Conservation (phyloP, 192 early-diverging fungal genomes). For the Coemansia sp. region DNA sequence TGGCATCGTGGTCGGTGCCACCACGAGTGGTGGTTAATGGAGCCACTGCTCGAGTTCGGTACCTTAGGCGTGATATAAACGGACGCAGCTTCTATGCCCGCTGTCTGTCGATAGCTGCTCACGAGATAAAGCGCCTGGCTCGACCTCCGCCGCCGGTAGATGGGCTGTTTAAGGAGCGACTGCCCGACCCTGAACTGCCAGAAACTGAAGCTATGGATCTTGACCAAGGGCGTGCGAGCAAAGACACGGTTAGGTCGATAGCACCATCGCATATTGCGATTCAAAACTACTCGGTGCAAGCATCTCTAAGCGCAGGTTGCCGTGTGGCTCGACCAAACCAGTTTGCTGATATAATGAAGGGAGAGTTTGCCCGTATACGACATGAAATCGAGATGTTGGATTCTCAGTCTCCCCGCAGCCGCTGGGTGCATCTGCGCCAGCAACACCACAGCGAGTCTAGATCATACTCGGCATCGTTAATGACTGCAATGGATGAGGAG, state of each 20-base stretch:
- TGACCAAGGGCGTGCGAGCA: not conserved
- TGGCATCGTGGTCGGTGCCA: conserved; percentile 40
- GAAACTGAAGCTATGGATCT: not conserved
- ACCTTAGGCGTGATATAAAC: conserved; percentile 28
- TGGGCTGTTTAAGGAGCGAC: conserved; percentile 19
- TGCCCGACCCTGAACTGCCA: conserved; percentile 4
- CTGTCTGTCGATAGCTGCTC: conserved; percentile 31
- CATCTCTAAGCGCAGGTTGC: not conserved
- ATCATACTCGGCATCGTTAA: conserved; percentile 15
- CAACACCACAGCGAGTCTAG: conserved; percentile 8
- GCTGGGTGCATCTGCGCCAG: conserved; percentile 17
- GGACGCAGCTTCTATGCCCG: conserved; percentile 31
- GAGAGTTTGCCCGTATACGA: conserved; percentile 35
- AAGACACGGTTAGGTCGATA: not conserved
- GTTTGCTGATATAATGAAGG: conserved; percentile 19
- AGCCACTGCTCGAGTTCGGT: conserved; percentile 33
- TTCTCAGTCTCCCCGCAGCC: conserved; percentile 15
- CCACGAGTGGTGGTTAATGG: conserved; percentile 39
- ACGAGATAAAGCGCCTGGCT: conserved; percentile 12
- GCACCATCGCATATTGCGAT: conserved; percentile 11
- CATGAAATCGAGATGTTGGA: conserved; percentile 28
- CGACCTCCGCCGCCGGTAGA: conserved; percentile 4
- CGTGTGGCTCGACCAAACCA: conserved; percentile 21
- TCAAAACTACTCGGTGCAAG: conserved; percentile 33
- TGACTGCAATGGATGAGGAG: conserved; percentile 11